Evolutionary conservation across 495 filamentous ascomycete genomes (phyloP), one percentile per base, ranked within the genome.

Genomic region (Tuber borchii): DNA sequence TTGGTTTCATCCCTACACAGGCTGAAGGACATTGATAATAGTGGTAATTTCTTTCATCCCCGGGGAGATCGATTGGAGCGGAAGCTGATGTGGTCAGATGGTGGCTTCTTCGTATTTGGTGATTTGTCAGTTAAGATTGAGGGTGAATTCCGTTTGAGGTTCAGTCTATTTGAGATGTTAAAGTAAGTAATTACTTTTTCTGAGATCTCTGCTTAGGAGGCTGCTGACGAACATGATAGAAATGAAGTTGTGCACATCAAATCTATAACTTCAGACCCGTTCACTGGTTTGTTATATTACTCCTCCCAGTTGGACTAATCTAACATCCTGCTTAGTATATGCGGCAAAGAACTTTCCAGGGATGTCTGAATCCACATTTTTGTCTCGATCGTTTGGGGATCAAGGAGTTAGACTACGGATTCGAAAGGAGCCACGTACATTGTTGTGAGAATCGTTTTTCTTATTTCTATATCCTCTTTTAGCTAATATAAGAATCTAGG

Each of bases 41-140:
- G 83, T 76, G 91, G 91, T 91, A 85, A 82, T 86, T 83, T 69
- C 61, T 83, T 68, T 56, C 31, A 39, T 46, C 42, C 44, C 34
- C n/a, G 73, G 34, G 46, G 22, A 40, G 46, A 19, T 10, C 26
- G 48, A 74, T 19, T 40, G 22, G 22, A n/a, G 37, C 43, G 26
- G 17, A 39, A 39, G 69, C 56, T 73, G 70, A 68, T 26, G 37
- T 71, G 68, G 44, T 34, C 81, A 88, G 95, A 97, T 87, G 94
- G 93, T 19, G 94, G 92, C 2, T 99, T 96, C 86, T 98, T 99
- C 77, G 92, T 98, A n/a, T 98, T 97, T 84, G 92, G 92, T 9
- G 95, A 99, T 83, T 85, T 99, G 26, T 97, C 95, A 0, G 89
- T 96, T 40, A 91, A 92, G 83, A 86, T 92, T 31, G 91, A 93